Percentiles rank a stretch among this genome's conserved stretches.
These are phyloP conservation scores for Colletotrichum magnum DNA, from an alignment of 2,329 filamentous ascomycete genomes.

Conservation along the genomic window DNA sequence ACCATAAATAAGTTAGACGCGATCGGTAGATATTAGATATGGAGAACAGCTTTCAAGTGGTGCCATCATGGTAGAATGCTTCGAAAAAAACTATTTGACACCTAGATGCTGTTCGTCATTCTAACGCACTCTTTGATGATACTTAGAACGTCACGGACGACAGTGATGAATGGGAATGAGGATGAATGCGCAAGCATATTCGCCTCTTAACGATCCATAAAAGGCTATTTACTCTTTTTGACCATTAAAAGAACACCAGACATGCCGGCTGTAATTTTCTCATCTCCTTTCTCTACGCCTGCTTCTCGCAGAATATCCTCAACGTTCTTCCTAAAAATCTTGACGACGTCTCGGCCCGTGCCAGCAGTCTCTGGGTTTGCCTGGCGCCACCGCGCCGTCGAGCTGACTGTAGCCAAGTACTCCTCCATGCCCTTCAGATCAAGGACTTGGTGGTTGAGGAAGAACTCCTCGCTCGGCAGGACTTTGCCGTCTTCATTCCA, in stretches of 20 bases:
- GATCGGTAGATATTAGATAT: too few relatives aligned
- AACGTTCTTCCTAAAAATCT: neutral
- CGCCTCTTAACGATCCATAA: too few relatives aligned
- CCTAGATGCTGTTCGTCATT: too few relatives aligned
- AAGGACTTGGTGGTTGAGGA: slow-evolving; percentile 39
- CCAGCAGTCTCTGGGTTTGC: slow-evolving; percentile 56
- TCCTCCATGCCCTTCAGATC: slow-evolving; percentile 53
- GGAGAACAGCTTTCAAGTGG: too few relatives aligned
- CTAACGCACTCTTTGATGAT: too few relatives aligned
- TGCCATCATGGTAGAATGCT: too few relatives aligned
- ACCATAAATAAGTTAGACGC: too few relatives aligned
- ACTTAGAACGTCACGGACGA: too few relatives aligned
- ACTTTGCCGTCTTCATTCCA: slow-evolving; percentile 53
- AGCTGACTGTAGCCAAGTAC: slow-evolving; percentile 54
- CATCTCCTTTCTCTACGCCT: slow-evolving; percentile 52
- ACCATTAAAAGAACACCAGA: slow-evolving; percentile 48
- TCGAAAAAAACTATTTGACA: too few relatives aligned
- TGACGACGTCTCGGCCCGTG: slow-evolving; percentile 53
- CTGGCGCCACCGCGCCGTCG: slow-evolving; percentile 59
- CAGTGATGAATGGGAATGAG: too few relatives aligned
- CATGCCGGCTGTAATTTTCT: slow-evolving; percentile 45
- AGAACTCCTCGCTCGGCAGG: slow-evolving; percentile 46
- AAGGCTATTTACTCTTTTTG: slow-evolving; percentile 43
- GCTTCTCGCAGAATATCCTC: slow-evolving; percentile 46
- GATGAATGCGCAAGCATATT: too few relatives aligned